phyloP scores from a whole-genome alignment of 495 filamentous ascomycete genomes.

The Delitschia confertaspora region DNA sequence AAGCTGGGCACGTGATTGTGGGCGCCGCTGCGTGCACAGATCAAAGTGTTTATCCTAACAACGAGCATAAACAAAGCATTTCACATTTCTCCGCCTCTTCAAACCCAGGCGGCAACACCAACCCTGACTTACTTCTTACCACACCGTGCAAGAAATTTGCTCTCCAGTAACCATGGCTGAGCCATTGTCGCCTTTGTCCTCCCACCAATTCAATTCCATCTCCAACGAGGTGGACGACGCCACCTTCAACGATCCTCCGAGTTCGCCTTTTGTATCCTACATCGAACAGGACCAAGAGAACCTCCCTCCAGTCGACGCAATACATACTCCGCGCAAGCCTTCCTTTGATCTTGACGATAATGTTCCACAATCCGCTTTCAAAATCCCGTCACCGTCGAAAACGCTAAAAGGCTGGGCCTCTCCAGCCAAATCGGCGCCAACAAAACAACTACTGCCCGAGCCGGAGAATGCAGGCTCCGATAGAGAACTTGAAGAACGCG shows the following conservation, averaged over 20 bases:
- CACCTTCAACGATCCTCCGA: constrained; percentile 30
- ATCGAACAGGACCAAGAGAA: constrained; percentile 32
- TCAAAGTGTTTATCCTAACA: no score
- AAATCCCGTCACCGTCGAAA: constrained; percentile 17
- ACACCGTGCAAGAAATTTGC: no score
- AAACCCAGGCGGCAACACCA: no score
- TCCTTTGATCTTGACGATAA: constrained; percentile 7
- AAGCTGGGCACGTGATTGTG: no score
- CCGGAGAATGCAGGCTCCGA: neutral
- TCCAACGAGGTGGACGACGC: constrained; percentile 17
- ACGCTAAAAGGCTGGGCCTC: constrained; percentile 9
- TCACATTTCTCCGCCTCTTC: no score
- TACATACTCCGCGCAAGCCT: constrained; percentile 17
- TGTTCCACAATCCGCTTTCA: constrained; percentile 17
- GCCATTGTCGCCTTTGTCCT: constrained; percentile 14
- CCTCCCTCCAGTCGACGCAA: constrained; percentile 15
- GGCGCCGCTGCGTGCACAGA: no score
- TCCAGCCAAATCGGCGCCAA: constrained; percentile 12
- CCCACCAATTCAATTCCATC: constrained; percentile 10
- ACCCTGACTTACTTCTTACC: no score
- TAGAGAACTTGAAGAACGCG: neutral
- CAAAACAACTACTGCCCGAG: constrained; percentile 13
- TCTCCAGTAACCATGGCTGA: constrained; percentile 21
- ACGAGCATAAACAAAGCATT: no score
- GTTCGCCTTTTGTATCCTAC: constrained; percentile 33